Percentiles rank a stretch among this genome's conserved stretches.
phyloP scores from a whole-genome alignment of 1,139 yeast species.

The Pichia sp. region DNA sequence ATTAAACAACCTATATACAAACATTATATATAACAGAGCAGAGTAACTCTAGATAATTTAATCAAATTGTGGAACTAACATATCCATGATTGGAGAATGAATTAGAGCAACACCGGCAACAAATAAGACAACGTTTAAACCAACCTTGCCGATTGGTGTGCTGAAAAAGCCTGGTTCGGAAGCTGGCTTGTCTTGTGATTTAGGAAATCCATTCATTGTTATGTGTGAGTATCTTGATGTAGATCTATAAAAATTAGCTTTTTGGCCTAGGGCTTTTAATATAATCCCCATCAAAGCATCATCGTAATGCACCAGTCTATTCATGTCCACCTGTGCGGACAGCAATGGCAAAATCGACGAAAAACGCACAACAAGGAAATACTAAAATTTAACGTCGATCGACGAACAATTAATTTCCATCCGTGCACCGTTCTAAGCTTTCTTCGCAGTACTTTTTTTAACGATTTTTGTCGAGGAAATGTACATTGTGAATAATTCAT shows the following conservation, averaged over 20 bases:
- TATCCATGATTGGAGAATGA: constrained; percentile 74
- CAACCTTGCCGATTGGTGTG: constrained; percentile 61
- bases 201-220: constrained; percentile 30
- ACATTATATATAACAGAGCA: too few species aligned
- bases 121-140: constrained; percentile 57
- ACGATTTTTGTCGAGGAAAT: too few species aligned
- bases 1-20: too few species aligned
- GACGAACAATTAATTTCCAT: background rate
- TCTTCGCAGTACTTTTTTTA: too few species aligned
- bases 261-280: too few species aligned
- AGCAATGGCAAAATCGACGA: background rate
- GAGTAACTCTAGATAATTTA: constrained; percentile 10
- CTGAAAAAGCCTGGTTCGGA: constrained; percentile 43
- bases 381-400: background rate
- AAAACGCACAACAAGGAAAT: background rate
- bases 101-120: constrained; percentile 68
- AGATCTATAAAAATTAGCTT: too few species aligned
- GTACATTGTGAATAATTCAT: too few species aligned
- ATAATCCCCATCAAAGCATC: too few species aligned
- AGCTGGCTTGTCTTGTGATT: constrained; percentile 24
- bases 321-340: too few species aligned
- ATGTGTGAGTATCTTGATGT: background rate
- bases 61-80: constrained; percentile 70
- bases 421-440: constrained; percentile 1
- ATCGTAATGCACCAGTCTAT: too few species aligned